These are phyloP conservation scores for Irpex sp. DNA, from an alignment of 1,284 basidiomycete species.

Conservation along the genomic window DNA sequence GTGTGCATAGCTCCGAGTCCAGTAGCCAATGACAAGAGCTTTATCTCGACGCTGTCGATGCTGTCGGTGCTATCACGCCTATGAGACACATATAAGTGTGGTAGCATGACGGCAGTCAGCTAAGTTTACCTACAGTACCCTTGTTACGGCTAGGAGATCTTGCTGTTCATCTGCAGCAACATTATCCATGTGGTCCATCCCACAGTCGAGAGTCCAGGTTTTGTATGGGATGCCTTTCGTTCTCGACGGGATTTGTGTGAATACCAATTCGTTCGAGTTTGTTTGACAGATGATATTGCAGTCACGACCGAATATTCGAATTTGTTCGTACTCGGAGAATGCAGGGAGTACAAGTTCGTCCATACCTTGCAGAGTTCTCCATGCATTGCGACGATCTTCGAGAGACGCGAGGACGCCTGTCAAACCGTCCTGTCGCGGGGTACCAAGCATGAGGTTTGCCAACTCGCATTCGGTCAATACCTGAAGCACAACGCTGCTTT, in stretches of 20 bases:
- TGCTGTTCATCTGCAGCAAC: not conserved
- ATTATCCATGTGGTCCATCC: not conserved
- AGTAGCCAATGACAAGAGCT: no score
- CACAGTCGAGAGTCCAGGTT: not conserved
- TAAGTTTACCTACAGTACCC: not conserved
- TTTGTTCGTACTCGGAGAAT: not conserved
- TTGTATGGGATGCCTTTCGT: not conserved
- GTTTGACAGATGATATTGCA: not conserved
- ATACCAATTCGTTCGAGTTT: not conserved
- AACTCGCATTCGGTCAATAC: not conserved
- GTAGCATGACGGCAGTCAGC: not conserved
- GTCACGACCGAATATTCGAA: not conserved
- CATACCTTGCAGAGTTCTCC: not conserved
- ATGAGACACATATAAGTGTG: not conserved
- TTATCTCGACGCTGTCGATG: no score
- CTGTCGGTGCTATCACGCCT: not conserved
- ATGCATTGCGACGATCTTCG: not conserved
- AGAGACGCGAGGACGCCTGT: not conserved
- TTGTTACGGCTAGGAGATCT: not conserved
- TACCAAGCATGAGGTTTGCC: not conserved
- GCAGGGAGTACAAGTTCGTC: not conserved
- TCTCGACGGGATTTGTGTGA: not conserved
- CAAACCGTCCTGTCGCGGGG: not conserved
- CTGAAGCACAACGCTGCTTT: not conserved
- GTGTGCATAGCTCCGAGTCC: no score